Conservation (phyloP, 1,139 yeast genomes). For the Taphrina flavorubra region DNA sequence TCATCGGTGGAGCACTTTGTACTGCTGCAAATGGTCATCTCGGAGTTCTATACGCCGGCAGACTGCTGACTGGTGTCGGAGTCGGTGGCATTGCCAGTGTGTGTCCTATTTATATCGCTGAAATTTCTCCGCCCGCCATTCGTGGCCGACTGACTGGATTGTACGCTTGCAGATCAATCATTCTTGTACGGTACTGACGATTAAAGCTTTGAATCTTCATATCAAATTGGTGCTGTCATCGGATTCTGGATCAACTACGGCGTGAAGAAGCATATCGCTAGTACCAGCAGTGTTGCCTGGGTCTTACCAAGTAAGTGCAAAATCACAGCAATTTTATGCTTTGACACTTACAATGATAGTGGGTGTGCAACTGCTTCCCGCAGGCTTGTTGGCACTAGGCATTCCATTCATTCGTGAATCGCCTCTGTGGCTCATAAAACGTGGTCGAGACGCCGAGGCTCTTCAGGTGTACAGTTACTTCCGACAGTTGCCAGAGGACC, state of each 20-base stretch:
- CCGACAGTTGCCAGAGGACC: neutral
- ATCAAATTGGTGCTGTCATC: conserved; percentile 9
- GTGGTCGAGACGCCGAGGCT: conserved; percentile 5
- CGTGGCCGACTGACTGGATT: conserved; percentile 10
- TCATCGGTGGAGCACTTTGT: conserved; percentile 1
- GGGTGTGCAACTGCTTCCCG: conserved; percentile 1
- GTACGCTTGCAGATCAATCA: neutral
- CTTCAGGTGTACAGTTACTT: conserved; percentile 4
- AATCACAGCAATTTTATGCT: too few relatives aligned
- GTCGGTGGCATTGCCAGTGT: conserved; percentile 9
- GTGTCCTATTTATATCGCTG: conserved; percentile 2
- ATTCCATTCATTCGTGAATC: conserved; percentile 9
- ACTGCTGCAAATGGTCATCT: conserved; percentile 3
- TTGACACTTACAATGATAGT: neutral
- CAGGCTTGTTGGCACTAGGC: neutral
- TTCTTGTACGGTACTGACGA: neutral
- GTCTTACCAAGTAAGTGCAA: neutral
- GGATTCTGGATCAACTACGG: conserved; percentile 13
- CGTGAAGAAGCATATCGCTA: neutral
- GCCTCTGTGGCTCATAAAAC: conserved; percentile 5
- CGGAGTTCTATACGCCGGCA: conserved; percentile 4
- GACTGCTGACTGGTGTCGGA: neutral
- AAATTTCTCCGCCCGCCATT: conserved; percentile 1
- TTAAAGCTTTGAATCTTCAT: neutral
- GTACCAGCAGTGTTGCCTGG: conserved; percentile 1